Evolutionary conservation across 106 monocot species (phyloP).

Genomic region (Dioscorea alata): DNA sequence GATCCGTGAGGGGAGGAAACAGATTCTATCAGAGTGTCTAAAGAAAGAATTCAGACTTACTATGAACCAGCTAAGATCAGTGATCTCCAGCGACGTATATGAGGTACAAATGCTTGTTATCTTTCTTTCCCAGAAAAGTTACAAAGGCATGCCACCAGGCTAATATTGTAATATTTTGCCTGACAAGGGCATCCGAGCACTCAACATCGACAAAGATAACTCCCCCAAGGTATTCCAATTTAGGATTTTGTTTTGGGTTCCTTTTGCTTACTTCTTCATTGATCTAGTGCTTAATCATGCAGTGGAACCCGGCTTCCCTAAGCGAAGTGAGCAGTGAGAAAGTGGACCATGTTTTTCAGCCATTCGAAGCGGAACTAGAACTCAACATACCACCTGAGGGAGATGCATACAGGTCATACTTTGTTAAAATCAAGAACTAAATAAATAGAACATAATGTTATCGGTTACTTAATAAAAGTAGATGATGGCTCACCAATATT

Average conservation of each 20-base stretch:
- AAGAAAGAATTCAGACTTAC: conserved; percentile 92
- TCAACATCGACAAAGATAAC: conserved; percentile 89
- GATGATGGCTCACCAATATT: too few relatives aligned
- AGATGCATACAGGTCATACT: conserved; percentile 39
- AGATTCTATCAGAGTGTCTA: conserved; percentile 61
- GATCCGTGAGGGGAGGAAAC: conserved; percentile 68
- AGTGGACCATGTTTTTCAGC: conserved; percentile 44
- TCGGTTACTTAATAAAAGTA: too few relatives aligned
- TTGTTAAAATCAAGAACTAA: not conserved
- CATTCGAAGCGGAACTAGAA: conserved; percentile 51
- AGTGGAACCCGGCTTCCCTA: conserved; percentile 57
- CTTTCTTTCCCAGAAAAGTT: not conserved
- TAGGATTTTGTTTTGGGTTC: not conserved
- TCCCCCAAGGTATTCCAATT: conserved; percentile 61
- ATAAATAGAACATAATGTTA: too few relatives aligned
- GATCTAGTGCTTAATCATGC: not conserved
- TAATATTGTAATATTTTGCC: not conserved
- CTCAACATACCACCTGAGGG: conserved; percentile 39
- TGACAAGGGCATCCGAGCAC: conserved; percentile 76
- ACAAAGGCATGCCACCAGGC: not conserved
- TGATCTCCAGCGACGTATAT: conserved; percentile 65
- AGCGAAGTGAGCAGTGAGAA: conserved; percentile 42
- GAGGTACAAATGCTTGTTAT: conserved; percentile 36
- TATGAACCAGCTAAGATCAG: conserved; percentile 61
- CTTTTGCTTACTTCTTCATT: not conserved